Conservation (phyloP, 176 grass and related monocot genomes). For the Carex parvula region DNA sequence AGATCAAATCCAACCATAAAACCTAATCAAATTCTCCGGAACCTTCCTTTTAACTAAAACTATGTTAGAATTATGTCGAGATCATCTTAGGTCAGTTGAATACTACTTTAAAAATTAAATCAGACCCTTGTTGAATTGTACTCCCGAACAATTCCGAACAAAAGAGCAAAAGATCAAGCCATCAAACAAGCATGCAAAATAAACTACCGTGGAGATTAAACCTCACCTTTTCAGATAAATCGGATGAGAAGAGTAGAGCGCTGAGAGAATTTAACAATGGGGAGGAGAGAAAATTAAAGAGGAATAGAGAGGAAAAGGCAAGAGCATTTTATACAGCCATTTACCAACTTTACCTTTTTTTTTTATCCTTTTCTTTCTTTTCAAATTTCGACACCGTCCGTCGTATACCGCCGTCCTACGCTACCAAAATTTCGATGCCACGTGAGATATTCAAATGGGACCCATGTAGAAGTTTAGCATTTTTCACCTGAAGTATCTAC, state of each 20-base stretch:
- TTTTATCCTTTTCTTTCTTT: not conserved
- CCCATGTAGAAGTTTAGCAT: not conserved
- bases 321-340: slow-evolving; percentile 12
- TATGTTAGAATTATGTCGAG: not conserved
- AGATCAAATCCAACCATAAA: no score
- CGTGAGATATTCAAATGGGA: slow-evolving; percentile 7
- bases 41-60: not conserved
- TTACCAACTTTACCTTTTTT: slow-evolving; percentile 6
- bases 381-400: not conserved
- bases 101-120: not conserved
- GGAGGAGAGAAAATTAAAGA: not conserved
- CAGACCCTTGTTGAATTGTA: not conserved
- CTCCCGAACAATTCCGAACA: not conserved
- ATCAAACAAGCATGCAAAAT: not conserved
- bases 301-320: slow-evolving; percentile 15
- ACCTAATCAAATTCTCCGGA: no score
- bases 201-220: not conserved
- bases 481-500: not conserved
- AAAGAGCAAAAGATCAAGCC: not conserved
- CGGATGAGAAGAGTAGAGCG: not conserved
- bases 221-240: slow-evolving; percentile 3
- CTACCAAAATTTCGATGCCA: not conserved
- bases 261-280: not conserved
- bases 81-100: not conserved
- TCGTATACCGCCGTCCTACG: slow-evolving; percentile 22